Evolutionary conservation across 2,329 filamentous ascomycete genomes (phyloP), one percentile per base, ranked within the genome.

Genomic region (Exophiala mesophila): DNA sequence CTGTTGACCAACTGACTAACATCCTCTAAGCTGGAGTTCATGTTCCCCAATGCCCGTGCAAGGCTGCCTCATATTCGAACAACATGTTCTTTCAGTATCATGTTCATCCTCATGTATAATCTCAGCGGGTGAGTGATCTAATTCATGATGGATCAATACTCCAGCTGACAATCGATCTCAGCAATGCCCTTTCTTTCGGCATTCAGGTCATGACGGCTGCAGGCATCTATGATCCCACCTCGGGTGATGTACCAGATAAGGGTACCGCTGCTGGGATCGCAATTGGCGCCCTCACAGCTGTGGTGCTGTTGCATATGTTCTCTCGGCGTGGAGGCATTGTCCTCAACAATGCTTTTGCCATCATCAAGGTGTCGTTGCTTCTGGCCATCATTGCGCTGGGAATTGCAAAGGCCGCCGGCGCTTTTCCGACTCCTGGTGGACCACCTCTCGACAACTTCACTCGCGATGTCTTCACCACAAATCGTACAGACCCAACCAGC

Each of bases 321-420:
- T 76, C 70, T 31, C 61, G 74, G 18, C 60, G 66, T 5, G 71
- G 70, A 3, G 74, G 74, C 2, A 74, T 77, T 31, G 54, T 62
- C 16, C 52, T 77, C 17, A 74, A 73, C 54, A 77, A 77, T 47
- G 17, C 65, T n/a, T 60, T 77, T 21, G 73, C 73, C 3, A 56
- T 68, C 3, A 51, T 73, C 44, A 78, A 78, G 49, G 56, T 75
- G 3, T 52, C 61, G 33, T 66, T 76, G 2, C 63, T 78, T 2
- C 41, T 75, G 1, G 57, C 68, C 7, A 71, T 77, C 35, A 59
- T 69, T 26, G 44, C 56, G 6, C 55, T 64, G 15, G 68, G 64
- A 7, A 59, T 67, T 36, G 54, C 52, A 19, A 54, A 52, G n/a
- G 53, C 50, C 19, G 54, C 36, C 1, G 54, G 58, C 9, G 44